phyloP scores from a whole-genome alignment of 192 early-diverging fungal genomes.

The Coemansia sp. region DNA sequence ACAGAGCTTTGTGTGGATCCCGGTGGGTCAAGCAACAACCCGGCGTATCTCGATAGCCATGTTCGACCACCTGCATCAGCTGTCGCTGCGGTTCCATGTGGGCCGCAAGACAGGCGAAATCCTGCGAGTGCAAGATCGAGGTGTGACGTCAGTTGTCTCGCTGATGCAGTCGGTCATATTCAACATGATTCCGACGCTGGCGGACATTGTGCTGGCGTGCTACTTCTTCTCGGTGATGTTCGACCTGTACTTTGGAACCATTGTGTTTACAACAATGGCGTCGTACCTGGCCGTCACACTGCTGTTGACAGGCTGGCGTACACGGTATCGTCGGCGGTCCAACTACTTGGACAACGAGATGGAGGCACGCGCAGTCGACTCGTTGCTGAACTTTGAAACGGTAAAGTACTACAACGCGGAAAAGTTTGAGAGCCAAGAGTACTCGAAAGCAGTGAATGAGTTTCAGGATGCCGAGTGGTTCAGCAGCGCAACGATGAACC shows the following conservation, averaged over 20 bases:
- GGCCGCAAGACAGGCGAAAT: constrained; percentile 94
- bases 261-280: constrained; percentile 85
- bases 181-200: constrained; percentile 86
- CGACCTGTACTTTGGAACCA: constrained; percentile 75
- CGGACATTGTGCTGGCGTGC: constrained; percentile 84
- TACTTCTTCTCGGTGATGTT: constrained; percentile 65
- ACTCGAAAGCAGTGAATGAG: constrained; percentile 69
- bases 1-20: constrained; percentile 91
- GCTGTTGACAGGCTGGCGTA: constrained; percentile 84
- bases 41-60: constrained; percentile 87
- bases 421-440: constrained; percentile 79
- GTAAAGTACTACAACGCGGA: constrained; percentile 98
- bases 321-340: constrained; percentile 74
- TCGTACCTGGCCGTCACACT: constrained; percentile 83
- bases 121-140: constrained; percentile 75
- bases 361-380: constrained; percentile 86
- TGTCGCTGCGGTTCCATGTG: constrained; percentile 90
- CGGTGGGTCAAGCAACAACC: constrained; percentile 89
- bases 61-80: constrained; percentile 84
- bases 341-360: constrained; percentile 85
- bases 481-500: constrained; percentile 66
- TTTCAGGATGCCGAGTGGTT: constrained; percentile 88
- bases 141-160: constrained; percentile 63
- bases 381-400: constrained; percentile 96
- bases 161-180: constrained; percentile 82